Base-by-base conservation (phyloP, 2,329 filamentous ascomycete species). In the Epicoccum sorghinum region DNA sequence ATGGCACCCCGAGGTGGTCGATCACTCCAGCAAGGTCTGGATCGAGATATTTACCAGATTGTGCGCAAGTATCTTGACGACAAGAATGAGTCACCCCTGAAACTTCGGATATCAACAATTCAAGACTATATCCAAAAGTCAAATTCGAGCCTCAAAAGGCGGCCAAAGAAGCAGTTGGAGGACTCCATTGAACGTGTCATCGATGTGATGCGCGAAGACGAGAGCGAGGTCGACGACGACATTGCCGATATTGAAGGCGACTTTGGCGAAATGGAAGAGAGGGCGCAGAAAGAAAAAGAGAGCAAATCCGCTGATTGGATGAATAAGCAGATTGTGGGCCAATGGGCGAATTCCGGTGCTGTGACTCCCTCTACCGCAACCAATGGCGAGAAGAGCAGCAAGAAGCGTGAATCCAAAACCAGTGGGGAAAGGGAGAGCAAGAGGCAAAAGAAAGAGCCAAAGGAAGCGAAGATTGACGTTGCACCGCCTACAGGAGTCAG, bases 111-210 rank as follows among this genome's bases (percentile, higher is more conserved):
- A 3, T 75, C 82, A 2, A 75, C 79, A 2, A 83, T 96, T 1
- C 96, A 95, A 71, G 88, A 92, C 35, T 85, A 84, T 54, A 91
- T 98, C 58, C 90, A 92, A 64, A 79, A 81, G 45, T 96, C 92
- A 12, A 97, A 97, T 72, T 96, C 92, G 0, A 92, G 89, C 47
- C 77, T 98, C 22, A 91, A 90, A 59, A 82, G 95, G 22, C 86
- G 89, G 62, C 91, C 91, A 35, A 96, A 95, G 74, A 88, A 87
- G 57, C 80, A 89, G 0, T 78, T 98, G 1, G 90, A 96, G 72
- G 90, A 95, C 59, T 89, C 89, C 32, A 91, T 98, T 59, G 91
- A 96, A 58, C 82, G 91, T 7, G 91, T 93, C 0, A 78, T 97
- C 13, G 84, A 87, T 7, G 85, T 91, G 14, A 79, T 93, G 4